Conservation (phyloP, 2,329 filamentous ascomycete species). For the Hypoxylon sp. region DNA sequence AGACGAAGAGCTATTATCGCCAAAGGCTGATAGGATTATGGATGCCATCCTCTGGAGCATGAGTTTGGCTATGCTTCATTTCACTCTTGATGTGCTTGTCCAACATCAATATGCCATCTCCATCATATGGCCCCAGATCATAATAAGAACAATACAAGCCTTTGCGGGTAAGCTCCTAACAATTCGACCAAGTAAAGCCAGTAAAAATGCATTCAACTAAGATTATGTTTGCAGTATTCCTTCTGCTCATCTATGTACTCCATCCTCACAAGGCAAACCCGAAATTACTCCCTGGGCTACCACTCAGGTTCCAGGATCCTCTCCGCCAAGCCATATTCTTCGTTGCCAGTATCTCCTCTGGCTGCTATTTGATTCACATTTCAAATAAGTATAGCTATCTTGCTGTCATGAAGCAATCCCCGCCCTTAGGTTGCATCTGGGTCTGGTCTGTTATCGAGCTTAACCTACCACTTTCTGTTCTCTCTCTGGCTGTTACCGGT, state of each 20-base stretch:
- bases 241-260: conserved; percentile 69
- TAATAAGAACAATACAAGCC: conserved; percentile 66
- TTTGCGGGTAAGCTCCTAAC: conserved; percentile 63
- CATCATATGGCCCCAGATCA: conserved; percentile 71
- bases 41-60: conserved; percentile 72
- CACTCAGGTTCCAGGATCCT: conserved; percentile 62
- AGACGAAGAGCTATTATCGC: conserved; percentile 56
- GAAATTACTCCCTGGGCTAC: conserved; percentile 65
- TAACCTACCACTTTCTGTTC: conserved; percentile 75
- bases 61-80: conserved; percentile 79
- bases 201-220: conserved; percentile 12
- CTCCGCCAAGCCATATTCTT: conserved; percentile 76
- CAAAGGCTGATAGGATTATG: conserved; percentile 66
- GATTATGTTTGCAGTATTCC: conserved; percentile 63
- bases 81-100: conserved; percentile 84
- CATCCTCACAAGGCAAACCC: conserved; percentile 68
- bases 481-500: conserved; percentile 64
- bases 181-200: neutral
- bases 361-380: conserved; percentile 85
- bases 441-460: conserved; percentile 94
- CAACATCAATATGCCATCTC: conserved; percentile 83
- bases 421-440: conserved; percentile 91
- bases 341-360: conserved; percentile 70
- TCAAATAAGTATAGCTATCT: conserved; percentile 87
- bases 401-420: conserved; percentile 90